phyloP scores from a whole-genome alignment of 164 flowering plant species.

The Magnolia sinica region DNA sequence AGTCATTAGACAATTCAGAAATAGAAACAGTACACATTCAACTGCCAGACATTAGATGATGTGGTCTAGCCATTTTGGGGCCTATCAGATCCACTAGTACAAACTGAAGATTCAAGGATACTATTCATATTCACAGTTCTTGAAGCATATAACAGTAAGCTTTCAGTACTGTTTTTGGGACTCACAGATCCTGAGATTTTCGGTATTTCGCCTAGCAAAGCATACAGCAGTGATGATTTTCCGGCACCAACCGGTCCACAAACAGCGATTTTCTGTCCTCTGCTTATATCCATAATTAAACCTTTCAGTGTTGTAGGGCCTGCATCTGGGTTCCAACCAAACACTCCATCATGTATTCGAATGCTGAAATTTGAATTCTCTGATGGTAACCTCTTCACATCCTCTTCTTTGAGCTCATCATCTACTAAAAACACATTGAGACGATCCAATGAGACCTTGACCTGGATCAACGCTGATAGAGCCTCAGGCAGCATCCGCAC shows the following conservation, averaged over 20 bases:
- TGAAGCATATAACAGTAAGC: not conserved
- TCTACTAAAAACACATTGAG: constrained; percentile 52
- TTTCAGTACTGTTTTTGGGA: not conserved
- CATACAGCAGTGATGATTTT: constrained; percentile 70
- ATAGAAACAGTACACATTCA: too few species aligned
- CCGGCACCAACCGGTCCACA: constrained; percentile 95
- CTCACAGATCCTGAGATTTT: constrained; percentile 73
- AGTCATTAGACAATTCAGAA: too few species aligned
- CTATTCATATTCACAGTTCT: not conserved
- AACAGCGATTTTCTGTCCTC: constrained; percentile 71
- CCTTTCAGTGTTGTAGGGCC: constrained; percentile 32
- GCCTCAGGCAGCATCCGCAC: constrained; percentile 66
- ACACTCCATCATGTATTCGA: constrained; percentile 42
- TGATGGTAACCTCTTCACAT: not conserved
- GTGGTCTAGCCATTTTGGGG: too few species aligned
- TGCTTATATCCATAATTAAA: constrained; percentile 38
- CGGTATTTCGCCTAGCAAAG: constrained; percentile 81
- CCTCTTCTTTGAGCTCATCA: constrained; percentile 52
- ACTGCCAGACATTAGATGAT: too few species aligned
- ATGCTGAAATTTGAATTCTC: constrained; percentile 20
- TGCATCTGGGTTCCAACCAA: constrained; percentile 64
- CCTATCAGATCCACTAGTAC: not conserved
- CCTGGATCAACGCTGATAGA: constrained; percentile 68
- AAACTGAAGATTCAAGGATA: not conserved
- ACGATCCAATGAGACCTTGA: constrained; percentile 68